Base-by-base conservation (phyloP, 2,329 filamentous ascomycete species). In the Phialophora chinensis region DNA sequence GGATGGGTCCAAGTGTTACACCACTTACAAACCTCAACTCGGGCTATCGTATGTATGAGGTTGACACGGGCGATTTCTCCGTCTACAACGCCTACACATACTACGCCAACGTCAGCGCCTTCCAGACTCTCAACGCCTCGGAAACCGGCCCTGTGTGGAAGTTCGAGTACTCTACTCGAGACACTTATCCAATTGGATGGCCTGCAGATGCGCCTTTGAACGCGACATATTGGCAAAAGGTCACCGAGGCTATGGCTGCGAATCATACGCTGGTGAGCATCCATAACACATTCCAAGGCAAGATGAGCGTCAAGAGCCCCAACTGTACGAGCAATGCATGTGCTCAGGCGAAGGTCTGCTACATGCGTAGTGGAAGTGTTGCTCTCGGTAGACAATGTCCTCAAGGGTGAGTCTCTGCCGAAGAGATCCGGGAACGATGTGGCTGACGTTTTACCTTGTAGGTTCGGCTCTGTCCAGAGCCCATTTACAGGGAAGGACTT, bases 141-240 rank as follows among this genome's bases (percentile, higher is more conserved):
- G 67, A 73, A 1, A 76, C 78, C 0, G 83, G 84, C 0, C 84
- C 84, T 2, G 82, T 78, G 0, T 86, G 77, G 71, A 69, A 80
- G 27, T 79, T 82, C 61, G 84, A 85, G 65, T 86, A 86, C 71
- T 83, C 81, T 0, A 84, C 84, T 0, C 78, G 84, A 3, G 80
- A 84, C 2, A 77, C 80, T 0, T 86, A 85, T 63, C 77, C 78
- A 0, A 78, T 80, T 1, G 73, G 71, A 2, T 86, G 84, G 83
- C 80, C 82, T 2, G 69, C 66, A 1, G 72, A 79, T 53, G 84
- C 82, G 0, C 85, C 85, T 2, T 74, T 87, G 44, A 87, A 87
- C 67, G 84, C 83, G 0, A 87, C 84, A 0, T 88, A 87, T 73
- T 87, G 85, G 86, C 85, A 87, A 66, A 75, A 74, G 12, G 82